A percentile compares a stretch with the other conserved stretches of the same genome.
These are phyloP conservation scores for Sporothrix luriei DNA, from an alignment of 2,329 filamentous ascomycete genomes.

Conservation along the genomic window DNA sequence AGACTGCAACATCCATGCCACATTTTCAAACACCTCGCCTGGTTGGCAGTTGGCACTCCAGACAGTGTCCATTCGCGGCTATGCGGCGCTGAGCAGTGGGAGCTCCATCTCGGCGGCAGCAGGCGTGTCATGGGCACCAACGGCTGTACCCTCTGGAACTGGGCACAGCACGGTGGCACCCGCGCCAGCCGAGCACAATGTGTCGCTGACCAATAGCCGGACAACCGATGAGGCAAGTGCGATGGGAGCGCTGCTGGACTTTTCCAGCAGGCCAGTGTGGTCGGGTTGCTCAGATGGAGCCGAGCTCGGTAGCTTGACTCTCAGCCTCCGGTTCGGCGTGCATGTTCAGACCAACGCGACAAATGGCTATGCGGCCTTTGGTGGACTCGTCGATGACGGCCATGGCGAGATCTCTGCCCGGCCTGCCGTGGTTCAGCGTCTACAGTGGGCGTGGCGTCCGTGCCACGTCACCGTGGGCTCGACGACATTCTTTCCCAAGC, in stretches of 20 bases:
- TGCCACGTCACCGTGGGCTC: conserved; percentile 10
- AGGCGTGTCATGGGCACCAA: background rate
- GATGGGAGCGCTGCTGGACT: conserved; percentile 14
- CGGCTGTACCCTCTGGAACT: background rate
- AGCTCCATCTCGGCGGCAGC: conserved; percentile 9
- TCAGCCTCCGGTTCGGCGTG: background rate
- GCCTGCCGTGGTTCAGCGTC: conserved; percentile 16
- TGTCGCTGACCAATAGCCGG: conserved; percentile 4
- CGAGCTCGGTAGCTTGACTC: background rate
- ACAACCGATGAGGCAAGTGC: conserved; percentile 11
- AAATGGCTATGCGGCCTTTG: conserved; percentile 9
- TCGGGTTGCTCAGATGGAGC: conserved; percentile 11
- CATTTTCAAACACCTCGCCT: conserved; percentile 2
- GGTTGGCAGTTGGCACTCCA: conserved; percentile 24
- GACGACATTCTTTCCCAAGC: conserved; percentile 7
- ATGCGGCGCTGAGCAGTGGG: conserved; percentile 13
- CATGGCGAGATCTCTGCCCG: background rate
- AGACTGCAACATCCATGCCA: conserved; percentile 4
- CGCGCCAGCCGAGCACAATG: background rate
- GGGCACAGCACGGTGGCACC: background rate
- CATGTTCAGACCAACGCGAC: background rate
- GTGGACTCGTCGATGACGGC: conserved; percentile 22
- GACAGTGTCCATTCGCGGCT: conserved; percentile 6
- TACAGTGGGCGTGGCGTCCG: conserved; percentile 26
- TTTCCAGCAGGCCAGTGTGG: conserved; percentile 11